Base-by-base conservation (phyloP, 1,284 basidiomycete genomes). In the Apiotrichum porosum region DNA sequence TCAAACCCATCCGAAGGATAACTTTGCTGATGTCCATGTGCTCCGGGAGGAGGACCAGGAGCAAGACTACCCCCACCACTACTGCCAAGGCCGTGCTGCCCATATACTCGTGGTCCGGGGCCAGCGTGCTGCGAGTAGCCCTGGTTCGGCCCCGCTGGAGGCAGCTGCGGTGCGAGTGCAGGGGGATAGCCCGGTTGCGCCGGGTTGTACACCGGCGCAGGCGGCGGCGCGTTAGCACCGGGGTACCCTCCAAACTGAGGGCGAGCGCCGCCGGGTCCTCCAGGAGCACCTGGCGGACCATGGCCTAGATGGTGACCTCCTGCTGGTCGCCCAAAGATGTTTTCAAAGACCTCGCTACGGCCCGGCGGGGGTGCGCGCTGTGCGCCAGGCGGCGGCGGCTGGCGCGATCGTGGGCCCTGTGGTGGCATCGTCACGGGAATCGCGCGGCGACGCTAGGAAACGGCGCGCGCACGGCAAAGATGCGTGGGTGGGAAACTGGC, bases 271-370 rank as follows among this genome's bases (percentile, higher is more conserved):
- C n/a, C n/a, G n/a, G 37, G 37, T 22, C 18, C 17, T 14, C 23
- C 22, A 18, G n/a, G 35, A 18, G 40, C 8, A 42, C 36, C 39
- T 3, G 43, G 43, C 12, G 46, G 43, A 15, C 50, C 43, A 9
- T 28, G 49, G 23, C 60, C 60, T 30, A 68, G 49, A 44, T 74
- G 72, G 60, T 74, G 72, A 0, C 59, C 66, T 6, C 61, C 69
- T 6, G 71, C 64, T 19, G 71, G 67, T 23, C 71, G 45, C 15
- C 72, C 72, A 52, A 74, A 74, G 57, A 74, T 74, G 54, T 66
- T 71, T 43, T 72, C 71, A 50, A 74, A 74, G 9, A 63, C 71
- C 38, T 72, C 68, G 53, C 69, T 69, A 40, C 69, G 54, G 32
- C 51, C 55, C 30, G 54, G 62, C 46, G 37, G 33, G 28, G 36